Evolutionary conservation across 805 yeast species (phyloP), one percentile per base, ranked within the genome.

Genomic region (Ogataea pignaliae): DNA sequence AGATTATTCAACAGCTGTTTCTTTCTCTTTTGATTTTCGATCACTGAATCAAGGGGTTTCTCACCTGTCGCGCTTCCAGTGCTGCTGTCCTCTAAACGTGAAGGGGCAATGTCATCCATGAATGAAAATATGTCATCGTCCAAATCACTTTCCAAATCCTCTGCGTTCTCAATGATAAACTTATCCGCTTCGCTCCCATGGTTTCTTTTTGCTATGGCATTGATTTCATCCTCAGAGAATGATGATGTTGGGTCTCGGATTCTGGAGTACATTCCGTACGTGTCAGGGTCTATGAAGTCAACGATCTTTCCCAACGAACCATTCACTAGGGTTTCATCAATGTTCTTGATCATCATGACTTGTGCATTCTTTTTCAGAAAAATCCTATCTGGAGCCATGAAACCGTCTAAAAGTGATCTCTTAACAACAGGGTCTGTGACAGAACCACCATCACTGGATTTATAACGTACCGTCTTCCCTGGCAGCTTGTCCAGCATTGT

Each of bases 311-410:
- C 95, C 29, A 85, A 64, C 0, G 89, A 79, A 0, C 95, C 95
- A 64, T 86, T 86, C 10, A 85, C 93, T 39, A 86, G 67, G 0
- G 79, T 72, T 28, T 77, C 83, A 57, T 84, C 91, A 44, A 81
- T 72, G 56, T 86, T 86, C 57, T 85, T 85, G 38, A 85, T 72
- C 72, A 85, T 78, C 91, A 86, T 85, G 1, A 86, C 95, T 63
- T 85, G 93, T 0, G 91, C 88, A 37, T 84, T 84, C 43, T 73
- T 73, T 55, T 85, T 86, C 54, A 86, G 64, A 7, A 68, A 68
- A 12, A 86, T 58, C 32, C 63, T 65, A 32, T 70, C 66, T 2
- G 88, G 86, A 1, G 89, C 85, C 54, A 85, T 61, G 50, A 84
- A 81, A 52, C 79, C 78, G 17, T 72, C 68, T 11, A 83, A 60